Percentiles rank a stretch among this genome's conserved stretches.
Evolutionary conservation across 1,284 basidiomycete species (phyloP).

Genomic region (Gymnopus androsaceus): DNA sequence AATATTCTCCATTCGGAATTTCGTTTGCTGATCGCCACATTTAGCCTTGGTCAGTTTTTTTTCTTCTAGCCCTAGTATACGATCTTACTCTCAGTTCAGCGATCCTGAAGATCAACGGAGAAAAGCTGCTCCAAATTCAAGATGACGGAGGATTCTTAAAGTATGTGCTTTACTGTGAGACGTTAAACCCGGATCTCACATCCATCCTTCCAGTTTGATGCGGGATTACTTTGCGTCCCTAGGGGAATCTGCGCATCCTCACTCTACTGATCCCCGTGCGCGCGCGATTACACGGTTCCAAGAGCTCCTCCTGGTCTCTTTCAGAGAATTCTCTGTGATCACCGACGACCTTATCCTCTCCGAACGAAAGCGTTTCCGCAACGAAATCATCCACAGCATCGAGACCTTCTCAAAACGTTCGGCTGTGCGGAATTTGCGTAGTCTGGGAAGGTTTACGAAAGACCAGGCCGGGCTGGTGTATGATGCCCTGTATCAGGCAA

Average conservation of each 20-base stretch:
- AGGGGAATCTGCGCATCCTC: slow-evolving; percentile 93
- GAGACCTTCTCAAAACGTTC: slow-evolving; percentile 97
- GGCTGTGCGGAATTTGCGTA: slow-evolving; percentile 86
- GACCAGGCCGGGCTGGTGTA: slow-evolving; percentile 91
- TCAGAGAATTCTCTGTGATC: slow-evolving; percentile 96
- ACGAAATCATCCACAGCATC: slow-evolving; percentile 91
- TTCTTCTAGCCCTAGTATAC: background rate
- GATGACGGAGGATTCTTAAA: slow-evolving; percentile 98
- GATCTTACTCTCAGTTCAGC: slow-evolving; percentile 47
- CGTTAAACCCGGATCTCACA: background rate
- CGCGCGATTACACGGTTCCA: slow-evolving; percentile 98
- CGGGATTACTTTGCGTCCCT: slow-evolving; percentile 92
- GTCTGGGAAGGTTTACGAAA: slow-evolving; percentile 82
- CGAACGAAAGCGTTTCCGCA: slow-evolving; percentile 86
- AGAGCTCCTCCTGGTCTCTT: slow-evolving; percentile 92
- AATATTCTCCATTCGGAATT: background rate
- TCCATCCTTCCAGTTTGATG: slow-evolving; percentile 67
- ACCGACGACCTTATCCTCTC: slow-evolving; percentile 93
- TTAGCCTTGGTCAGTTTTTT: slow-evolving; percentile 45
- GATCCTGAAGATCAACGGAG: slow-evolving; percentile 98
- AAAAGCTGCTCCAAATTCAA: slow-evolving; percentile 90
- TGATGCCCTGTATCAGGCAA: slow-evolving; percentile 87
- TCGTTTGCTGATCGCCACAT: background rate
- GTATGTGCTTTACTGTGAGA: slow-evolving; percentile 43
- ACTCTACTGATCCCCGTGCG: slow-evolving; percentile 85